Percentiles rank a stretch among this genome's conserved stretches.
phyloP scores from a whole-genome alignment of 192 early-diverging fungal species.

The Coemansia sp. region DNA sequence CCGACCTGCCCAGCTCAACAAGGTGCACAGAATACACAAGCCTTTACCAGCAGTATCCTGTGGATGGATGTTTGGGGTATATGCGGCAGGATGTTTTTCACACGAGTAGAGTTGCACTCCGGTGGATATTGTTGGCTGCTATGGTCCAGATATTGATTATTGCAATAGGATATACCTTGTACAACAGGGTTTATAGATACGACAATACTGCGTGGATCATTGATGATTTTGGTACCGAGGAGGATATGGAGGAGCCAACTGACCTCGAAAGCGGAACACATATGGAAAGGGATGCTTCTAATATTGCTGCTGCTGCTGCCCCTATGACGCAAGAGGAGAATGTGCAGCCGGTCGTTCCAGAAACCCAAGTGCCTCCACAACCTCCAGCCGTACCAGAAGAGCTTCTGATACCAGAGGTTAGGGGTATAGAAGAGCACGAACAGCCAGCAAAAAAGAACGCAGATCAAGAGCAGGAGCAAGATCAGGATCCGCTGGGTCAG shows the following conservation, averaged over 20 bases:
- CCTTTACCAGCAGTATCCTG: not conserved
- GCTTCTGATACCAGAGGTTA: too few species aligned
- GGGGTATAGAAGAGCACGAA: too few species aligned
- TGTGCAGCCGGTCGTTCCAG: too few species aligned
- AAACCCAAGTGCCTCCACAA: too few species aligned
- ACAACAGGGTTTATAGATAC: not conserved
- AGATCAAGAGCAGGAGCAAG: not conserved
- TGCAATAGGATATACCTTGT: conserved; percentile 4
- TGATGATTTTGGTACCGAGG: conserved; percentile 4
- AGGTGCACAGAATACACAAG: not conserved
- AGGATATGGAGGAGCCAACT: conserved; percentile 1
- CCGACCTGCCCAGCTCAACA: conserved; percentile 35
- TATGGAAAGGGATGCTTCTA: not conserved
- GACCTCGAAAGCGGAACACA: not conserved
- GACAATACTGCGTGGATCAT: conserved; percentile 8
- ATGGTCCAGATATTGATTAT: conserved; percentile 17
- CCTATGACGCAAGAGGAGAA: not conserved
- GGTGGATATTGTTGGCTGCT: conserved; percentile 8
- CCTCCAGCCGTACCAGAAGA: too few species aligned
- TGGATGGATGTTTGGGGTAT: conserved; percentile 12
- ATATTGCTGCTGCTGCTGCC: not conserved
- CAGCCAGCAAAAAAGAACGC: not conserved
- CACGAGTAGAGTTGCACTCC: conserved; percentile 2
- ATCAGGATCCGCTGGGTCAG: not conserved
- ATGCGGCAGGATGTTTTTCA: conserved; percentile 5